These are phyloP conservation scores for Lonicera japonica DNA, from an alignment of 129 eudicot genomes.

Conservation along the genomic window DNA sequence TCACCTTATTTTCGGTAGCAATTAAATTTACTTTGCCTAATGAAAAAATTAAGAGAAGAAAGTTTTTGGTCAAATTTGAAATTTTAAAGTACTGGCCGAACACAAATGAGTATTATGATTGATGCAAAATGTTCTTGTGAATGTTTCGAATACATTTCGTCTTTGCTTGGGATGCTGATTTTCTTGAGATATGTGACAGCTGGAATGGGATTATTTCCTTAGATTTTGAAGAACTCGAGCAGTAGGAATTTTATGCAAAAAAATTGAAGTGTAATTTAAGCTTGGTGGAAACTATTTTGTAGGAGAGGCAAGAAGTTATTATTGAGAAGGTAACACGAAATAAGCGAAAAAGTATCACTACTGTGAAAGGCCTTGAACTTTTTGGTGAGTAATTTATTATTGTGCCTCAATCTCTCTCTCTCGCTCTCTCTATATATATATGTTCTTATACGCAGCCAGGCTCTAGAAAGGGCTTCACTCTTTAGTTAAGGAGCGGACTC, in stretches of 20 bases:
- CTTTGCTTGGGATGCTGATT: neutral
- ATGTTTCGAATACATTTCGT: no score
- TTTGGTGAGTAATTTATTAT: conserved; percentile 46
- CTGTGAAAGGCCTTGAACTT: conserved; percentile 78
- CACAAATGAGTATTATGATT: neutral
- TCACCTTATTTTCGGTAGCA: no score
- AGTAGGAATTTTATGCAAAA: neutral
- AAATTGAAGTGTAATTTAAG: neutral
- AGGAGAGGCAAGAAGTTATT: conserved; percentile 86
- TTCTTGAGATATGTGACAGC: neutral
- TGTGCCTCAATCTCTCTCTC: neutral
- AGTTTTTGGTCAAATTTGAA: neutral
- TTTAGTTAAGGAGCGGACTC: no score
- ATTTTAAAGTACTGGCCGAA: neutral
- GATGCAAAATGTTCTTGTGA: no score
- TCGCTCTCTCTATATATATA: neutral
- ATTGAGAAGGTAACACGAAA: conserved; percentile 91
- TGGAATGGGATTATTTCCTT: neutral
- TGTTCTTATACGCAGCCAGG: no score
- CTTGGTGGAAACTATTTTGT: conserved; percentile 18
- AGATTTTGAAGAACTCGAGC: neutral
- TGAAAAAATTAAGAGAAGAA: neutral
- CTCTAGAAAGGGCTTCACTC: no score
- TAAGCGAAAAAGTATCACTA: conserved; percentile 84
- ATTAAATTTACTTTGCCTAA: neutral